Conservation (phyloP, 1,139 yeast genomes). For the Sugiyamaella xylanicola region DNA sequence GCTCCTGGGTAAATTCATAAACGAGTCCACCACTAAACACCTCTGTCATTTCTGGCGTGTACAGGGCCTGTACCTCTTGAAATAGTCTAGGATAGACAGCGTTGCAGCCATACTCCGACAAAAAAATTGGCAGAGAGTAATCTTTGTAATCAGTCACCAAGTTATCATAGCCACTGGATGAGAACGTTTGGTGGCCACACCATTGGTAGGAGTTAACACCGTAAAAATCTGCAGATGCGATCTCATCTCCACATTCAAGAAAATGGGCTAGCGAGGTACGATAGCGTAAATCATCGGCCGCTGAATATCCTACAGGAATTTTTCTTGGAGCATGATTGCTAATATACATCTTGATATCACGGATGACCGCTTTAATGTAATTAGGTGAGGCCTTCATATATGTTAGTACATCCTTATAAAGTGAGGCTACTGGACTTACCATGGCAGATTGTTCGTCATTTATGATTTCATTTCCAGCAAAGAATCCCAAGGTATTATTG, state of each 20-base stretch:
- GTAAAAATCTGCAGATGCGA: constrained; percentile 79
- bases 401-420: constrained; percentile 1
- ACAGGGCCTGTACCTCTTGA: constrained; percentile 63
- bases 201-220: constrained; percentile 96
- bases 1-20: constrained; percentile 87
- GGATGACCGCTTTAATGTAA: constrained; percentile 73
- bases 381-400: constrained; percentile 46
- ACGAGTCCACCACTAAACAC: constrained; percentile 87
- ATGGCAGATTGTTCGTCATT: constrained; percentile 67
- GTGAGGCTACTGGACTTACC: constrained; percentile 10
- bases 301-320: constrained; percentile 93
- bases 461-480: constrained; percentile 92
- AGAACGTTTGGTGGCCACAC: constrained; percentile 75
- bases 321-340: constrained; percentile 57
- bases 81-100: constrained; percentile 77
- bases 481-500: constrained; percentile 87
- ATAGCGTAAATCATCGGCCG: constrained; percentile 85
- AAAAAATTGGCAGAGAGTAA: constrained; percentile 75
- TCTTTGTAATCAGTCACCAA: constrained; percentile 61
- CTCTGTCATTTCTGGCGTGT: constrained; percentile 49
- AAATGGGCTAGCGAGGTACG: constrained; percentile 78
- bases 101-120: constrained; percentile 95
- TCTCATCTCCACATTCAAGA: constrained; percentile 70
- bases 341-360: constrained; percentile 79
- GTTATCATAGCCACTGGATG: constrained; percentile 67